Percentiles rank a stretch among this genome's conserved stretches.
phyloP scores from a whole-genome alignment of 768 basidiomycete genomes.

The Suillus americanus region DNA sequence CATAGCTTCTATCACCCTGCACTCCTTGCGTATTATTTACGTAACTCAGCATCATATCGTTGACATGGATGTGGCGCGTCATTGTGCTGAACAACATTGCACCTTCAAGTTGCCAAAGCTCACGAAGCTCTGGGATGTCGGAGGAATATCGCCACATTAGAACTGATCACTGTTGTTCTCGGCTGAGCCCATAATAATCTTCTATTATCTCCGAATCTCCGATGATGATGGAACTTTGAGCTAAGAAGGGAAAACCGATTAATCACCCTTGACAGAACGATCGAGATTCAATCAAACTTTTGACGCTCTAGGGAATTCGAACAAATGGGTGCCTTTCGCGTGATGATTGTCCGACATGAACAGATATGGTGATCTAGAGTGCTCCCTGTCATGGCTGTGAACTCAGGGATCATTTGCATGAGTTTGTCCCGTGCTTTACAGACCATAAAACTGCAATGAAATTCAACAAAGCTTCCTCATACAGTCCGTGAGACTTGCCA shows the following conservation, averaged over 20 bases:
- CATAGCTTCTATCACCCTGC: too few relatives aligned
- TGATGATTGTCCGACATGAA: background rate
- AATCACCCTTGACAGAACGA: constrained; percentile 13
- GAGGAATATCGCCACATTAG: too few relatives aligned
- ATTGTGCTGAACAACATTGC: too few relatives aligned
- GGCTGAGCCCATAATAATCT: too few relatives aligned
- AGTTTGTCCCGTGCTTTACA: background rate
- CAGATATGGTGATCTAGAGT: constrained; percentile 3
- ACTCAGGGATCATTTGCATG: background rate
- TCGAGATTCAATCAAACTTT: background rate
- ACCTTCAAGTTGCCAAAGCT: too few relatives aligned
- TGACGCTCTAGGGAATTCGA: background rate
- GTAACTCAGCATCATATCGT: too few relatives aligned
- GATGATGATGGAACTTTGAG: background rate
- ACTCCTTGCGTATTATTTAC: too few relatives aligned
- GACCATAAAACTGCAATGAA: background rate
- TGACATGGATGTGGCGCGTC: too few relatives aligned
- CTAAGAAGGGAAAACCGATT: constrained; percentile 4
- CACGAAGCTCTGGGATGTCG: too few relatives aligned
- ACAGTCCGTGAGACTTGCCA: background rate
- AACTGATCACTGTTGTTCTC: too few relatives aligned
- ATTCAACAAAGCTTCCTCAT: background rate
- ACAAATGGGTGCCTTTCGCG: constrained; percentile 5
- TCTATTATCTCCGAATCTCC: constrained; percentile 3
- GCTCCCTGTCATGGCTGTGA: background rate